Percentiles rank a stretch among this genome's conserved stretches.
Evolutionary conservation across 1,139 yeast species (phyloP).

Genomic region (Schwanniomyces etchellsii): DNA sequence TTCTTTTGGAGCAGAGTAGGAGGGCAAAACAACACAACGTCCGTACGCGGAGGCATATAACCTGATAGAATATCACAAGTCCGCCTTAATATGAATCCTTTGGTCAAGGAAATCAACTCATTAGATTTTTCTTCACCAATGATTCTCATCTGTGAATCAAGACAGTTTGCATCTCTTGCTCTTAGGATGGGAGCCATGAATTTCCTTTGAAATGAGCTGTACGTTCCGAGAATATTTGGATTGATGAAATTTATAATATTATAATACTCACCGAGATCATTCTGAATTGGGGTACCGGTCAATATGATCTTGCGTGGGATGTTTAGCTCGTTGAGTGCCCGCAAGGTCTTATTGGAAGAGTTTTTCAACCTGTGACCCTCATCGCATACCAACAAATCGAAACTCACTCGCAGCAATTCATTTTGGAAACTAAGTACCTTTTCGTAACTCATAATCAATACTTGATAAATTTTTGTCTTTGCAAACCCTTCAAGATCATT

Average conservation of each 20-base stretch:
- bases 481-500: slow-evolving; percentile 58
- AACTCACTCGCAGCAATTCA: slow-evolving; percentile 43
- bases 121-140: slow-evolving; percentile 59
- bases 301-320: slow-evolving; percentile 58
- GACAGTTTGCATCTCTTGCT: slow-evolving; percentile 70
- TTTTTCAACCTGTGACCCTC: slow-evolving; percentile 90
- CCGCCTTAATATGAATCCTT: slow-evolving; percentile 67
- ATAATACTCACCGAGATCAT: slow-evolving; percentile 79
- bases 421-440: slow-evolving; percentile 56
- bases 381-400: slow-evolving; percentile 84
- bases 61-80: slow-evolving; percentile 59
- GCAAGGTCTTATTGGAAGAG: slow-evolving; percentile 62
- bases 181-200: slow-evolving; percentile 68
- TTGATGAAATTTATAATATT: slow-evolving; percentile 78
- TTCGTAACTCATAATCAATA: slow-evolving; percentile 84
- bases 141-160: slow-evolving; percentile 40
- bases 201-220: slow-evolving; percentile 56
- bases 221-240: slow-evolving; percentile 73
- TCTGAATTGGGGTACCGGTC: slow-evolving; percentile 94
- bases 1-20: slow-evolving; percentile 62
- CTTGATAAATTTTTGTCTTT: slow-evolving; percentile 69
- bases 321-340: slow-evolving; percentile 51
- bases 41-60: slow-evolving; percentile 32
- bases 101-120: slow-evolving; percentile 58
- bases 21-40: slow-evolving; percentile 69